A percentile compares a stretch with the other conserved stretches of the same genome.
Evolutionary conservation across 179 eudicot species (phyloP).

Genomic region (Nepenthes alata): DNA sequence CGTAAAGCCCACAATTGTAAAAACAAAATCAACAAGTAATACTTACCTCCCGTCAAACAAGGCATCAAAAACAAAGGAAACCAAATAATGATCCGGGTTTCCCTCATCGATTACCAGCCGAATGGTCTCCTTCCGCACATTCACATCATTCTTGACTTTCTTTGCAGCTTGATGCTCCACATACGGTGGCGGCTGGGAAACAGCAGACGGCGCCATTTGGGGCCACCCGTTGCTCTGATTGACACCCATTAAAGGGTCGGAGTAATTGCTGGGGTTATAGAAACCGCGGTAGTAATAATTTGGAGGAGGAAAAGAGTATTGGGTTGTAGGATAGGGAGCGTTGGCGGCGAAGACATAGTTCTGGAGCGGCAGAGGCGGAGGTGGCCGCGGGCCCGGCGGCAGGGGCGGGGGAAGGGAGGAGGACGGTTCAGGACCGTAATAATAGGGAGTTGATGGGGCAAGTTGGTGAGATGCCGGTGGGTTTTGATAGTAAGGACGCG

Average conservation of each 20-base stretch:
- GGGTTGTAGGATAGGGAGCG: conserved; percentile 8
- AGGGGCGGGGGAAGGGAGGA: conserved; percentile 8
- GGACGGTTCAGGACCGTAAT: conserved; percentile 13
- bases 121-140: conserved; percentile 62
- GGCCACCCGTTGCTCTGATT: conserved; percentile 31
- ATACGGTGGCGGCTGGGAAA: conserved; percentile 28
- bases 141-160: conserved; percentile 74
- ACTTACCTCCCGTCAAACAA: conserved; percentile 61
- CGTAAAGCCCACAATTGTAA: neutral
- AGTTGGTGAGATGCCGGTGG: conserved; percentile 12
- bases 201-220: conserved; percentile 12
- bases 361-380: conserved; percentile 8
- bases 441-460: conserved; percentile 11
- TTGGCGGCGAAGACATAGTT: conserved; percentile 6
- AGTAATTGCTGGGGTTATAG: conserved; percentile 20
- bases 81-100: conserved; percentile 43
- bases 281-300: conserved; percentile 21
- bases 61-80: conserved; percentile 72
- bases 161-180: conserved; percentile 72
- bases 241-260: conserved; percentile 16
- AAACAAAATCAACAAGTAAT: neutral
- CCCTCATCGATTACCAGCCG: conserved; percentile 41
- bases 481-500: conserved; percentile 10
- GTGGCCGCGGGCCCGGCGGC: conserved; percentile 2
- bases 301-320: conserved; percentile 19